Percentiles rank a stretch among this genome's conserved stretches.
Evolutionary conservation across 768 basidiomycete species (phyloP).

Genomic region (Amylocystis lapponica): DNA sequence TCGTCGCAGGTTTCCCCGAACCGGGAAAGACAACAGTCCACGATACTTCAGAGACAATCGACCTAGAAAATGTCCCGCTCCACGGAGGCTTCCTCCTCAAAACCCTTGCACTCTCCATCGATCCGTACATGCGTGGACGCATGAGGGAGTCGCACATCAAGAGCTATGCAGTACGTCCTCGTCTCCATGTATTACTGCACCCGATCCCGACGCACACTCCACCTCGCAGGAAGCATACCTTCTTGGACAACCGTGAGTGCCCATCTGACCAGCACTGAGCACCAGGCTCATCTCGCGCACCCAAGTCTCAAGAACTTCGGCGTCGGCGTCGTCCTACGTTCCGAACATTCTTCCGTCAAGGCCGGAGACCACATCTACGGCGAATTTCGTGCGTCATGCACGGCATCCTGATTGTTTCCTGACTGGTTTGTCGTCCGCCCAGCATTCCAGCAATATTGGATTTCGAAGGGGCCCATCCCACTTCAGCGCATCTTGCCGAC

Average conservation of each 20-base stretch:
- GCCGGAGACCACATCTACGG: slow-evolving; percentile 21
- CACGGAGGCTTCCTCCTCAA: slow-evolving; percentile 26
- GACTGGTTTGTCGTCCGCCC: slow-evolving; percentile 10
- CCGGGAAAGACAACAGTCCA: slow-evolving; percentile 25
- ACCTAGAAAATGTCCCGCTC: slow-evolving; percentile 20
- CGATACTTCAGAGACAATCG: slow-evolving; percentile 23
- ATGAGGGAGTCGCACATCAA: slow-evolving; percentile 7
- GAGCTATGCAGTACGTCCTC: slow-evolving; percentile 10
- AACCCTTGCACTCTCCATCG: slow-evolving; percentile 19
- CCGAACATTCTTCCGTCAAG: slow-evolving; percentile 18
- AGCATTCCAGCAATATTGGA: slow-evolving; percentile 39
- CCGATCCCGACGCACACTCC: slow-evolving; percentile 38
- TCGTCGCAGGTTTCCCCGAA: slow-evolving; percentile 21
- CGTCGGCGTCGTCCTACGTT: slow-evolving; percentile 22
- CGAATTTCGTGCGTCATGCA: neutral
- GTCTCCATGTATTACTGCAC: neutral
- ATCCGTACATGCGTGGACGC: slow-evolving; percentile 12
- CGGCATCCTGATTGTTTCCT: neutral
- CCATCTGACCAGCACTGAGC: neutral
- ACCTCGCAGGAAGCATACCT: slow-evolving; percentile 9
- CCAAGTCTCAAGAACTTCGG: slow-evolving; percentile 17
- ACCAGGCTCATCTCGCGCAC: neutral
- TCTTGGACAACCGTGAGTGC: slow-evolving; percentile 24
- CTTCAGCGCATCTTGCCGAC: slow-evolving; percentile 30
- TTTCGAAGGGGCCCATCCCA: slow-evolving; percentile 12